Evolutionary conservation across 169 alveolate species (phyloP), one percentile per base, ranked within the genome.

Genomic region (Eimeria necatrix): DNA sequence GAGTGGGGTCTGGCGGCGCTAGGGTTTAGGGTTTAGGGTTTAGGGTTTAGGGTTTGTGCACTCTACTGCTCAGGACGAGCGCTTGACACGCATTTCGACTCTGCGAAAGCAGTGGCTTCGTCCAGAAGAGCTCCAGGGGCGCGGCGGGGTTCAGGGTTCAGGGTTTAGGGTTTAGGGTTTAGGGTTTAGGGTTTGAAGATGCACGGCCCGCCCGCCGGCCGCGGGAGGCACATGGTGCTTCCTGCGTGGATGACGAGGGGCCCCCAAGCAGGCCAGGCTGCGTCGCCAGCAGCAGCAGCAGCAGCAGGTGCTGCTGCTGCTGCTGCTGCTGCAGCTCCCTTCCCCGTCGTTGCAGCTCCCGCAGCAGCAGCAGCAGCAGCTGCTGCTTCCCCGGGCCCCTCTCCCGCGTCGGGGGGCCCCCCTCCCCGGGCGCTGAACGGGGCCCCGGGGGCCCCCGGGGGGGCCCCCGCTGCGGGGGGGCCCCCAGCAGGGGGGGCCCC

Each of bases 241-340:
- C 93, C 93, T 22, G 93, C 93, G 51, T 86, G 93, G 93, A 86
- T 86, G 93, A 86, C 93, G 4, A 61, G 70, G 24, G 93, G 93
- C 41, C 7, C 61, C 6, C 83, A 60, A 48, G 32, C 68, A 49
- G 52, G 70, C 20, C 16, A 2, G 61, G 86, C 64, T 10, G 59
- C 61, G 16, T 26, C 70, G 46, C 53, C 48, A 32, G 68, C 70
- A 78, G 83, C 83, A 73, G 83, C 16, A 24, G 68, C 88, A 20
- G 88, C 70, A 51, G 61, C 70, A 22, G 61, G 49, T 20, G 88
- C 88, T 18, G 41, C 61, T 48, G 68, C 32, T 26, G 14, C 46
- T 16, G 60, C 46, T n/a, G 46, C 48, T 4, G 88, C 32, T 32
- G 20, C 88, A 20, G 61, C 88, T 46, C 26, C 76, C 26, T n/a